A percentile compares a stretch with the other conserved stretches of the same genome.
phyloP scores from a whole-genome alignment of 2,329 filamentous ascomycete species.

The Pseudogymnoascus sp. region DNA sequence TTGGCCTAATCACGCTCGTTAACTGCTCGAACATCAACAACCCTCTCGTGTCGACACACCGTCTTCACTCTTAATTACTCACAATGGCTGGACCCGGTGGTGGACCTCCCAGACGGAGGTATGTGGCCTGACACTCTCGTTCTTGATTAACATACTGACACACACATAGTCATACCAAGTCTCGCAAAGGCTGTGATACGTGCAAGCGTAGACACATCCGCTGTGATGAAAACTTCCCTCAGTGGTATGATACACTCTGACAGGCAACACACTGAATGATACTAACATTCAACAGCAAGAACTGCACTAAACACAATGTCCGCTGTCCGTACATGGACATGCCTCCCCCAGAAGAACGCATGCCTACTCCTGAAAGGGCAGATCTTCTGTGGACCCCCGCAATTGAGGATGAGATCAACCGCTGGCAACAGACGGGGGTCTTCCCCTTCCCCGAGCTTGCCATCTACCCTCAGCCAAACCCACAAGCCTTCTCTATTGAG shows the following conservation, averaged over 20 bases:
- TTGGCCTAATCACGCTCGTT: slow-evolving; percentile 13
- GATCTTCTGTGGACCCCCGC: slow-evolving; percentile 80
- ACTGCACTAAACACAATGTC: slow-evolving; percentile 98
- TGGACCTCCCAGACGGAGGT: slow-evolving; percentile 73
- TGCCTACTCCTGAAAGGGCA: slow-evolving; percentile 52
- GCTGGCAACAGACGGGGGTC: slow-evolving; percentile 75
- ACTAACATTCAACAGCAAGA: slow-evolving; percentile 54
- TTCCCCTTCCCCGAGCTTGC: slow-evolving; percentile 79
- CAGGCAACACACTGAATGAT: background rate
- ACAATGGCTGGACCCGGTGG: slow-evolving; percentile 89
- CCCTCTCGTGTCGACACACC: slow-evolving; percentile 22
- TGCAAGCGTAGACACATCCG: slow-evolving; percentile 97
- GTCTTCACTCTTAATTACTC: slow-evolving; percentile 21
- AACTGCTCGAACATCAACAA: slow-evolving; percentile 30
- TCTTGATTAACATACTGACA: slow-evolving; percentile 15
- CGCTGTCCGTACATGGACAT: slow-evolving; percentile 96
- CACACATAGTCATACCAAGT: slow-evolving; percentile 81
- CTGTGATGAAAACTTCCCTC: slow-evolving; percentile 94
- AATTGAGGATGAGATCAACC: slow-evolving; percentile 69
- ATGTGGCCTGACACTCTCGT: slow-evolving; percentile 22
- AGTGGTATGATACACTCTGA: slow-evolving; percentile 59
- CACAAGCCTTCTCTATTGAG: slow-evolving; percentile 63
- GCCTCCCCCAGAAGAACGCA: slow-evolving; percentile 55
- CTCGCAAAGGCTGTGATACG: slow-evolving; percentile 93
- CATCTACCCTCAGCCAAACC: slow-evolving; percentile 65